phyloP scores from a whole-genome alignment of 768 basidiomycete genomes.

The Thelephora aurantiotincta region DNA sequence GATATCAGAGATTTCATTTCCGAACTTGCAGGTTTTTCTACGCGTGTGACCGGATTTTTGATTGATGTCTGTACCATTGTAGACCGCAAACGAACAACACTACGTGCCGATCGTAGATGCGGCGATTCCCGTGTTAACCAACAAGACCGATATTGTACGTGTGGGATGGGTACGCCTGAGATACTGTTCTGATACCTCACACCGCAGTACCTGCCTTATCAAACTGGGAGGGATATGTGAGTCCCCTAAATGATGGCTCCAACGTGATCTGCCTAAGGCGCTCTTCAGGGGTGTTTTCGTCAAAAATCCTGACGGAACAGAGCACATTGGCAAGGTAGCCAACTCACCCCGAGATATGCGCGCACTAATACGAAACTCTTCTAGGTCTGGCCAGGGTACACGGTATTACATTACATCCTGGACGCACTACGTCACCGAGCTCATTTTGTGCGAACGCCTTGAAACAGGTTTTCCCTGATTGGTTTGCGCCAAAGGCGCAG shows the following conservation, averaged over 20 bases:
- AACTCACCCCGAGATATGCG: too few species aligned
- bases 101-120: constrained; percentile 64
- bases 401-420: constrained; percentile 22
- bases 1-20: constrained; percentile 39
- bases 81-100: constrained; percentile 33
- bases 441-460: background rate
- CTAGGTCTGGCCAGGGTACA: constrained; percentile 61
- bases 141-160: constrained; percentile 48
- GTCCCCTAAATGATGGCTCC: constrained; percentile 6
- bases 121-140: constrained; percentile 40
- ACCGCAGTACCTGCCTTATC: constrained; percentile 52
- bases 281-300: constrained; percentile 46
- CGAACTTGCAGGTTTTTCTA: constrained; percentile 31
- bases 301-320: constrained; percentile 59
- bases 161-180: background rate
- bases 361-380: too few species aligned
- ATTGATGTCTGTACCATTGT: background rate
- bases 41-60: background rate
- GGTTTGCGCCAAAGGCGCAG: constrained; percentile 39
- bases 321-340: constrained; percentile 43
- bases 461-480: constrained; percentile 45
- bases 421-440: too few species aligned
- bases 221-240: constrained; percentile 43
- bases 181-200: background rate
- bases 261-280: background rate